Percentiles rank a stretch among this genome's conserved stretches.
Evolutionary conservation across 768 basidiomycete species (phyloP).

Genomic region (Boletus subcaerulescens): DNA sequence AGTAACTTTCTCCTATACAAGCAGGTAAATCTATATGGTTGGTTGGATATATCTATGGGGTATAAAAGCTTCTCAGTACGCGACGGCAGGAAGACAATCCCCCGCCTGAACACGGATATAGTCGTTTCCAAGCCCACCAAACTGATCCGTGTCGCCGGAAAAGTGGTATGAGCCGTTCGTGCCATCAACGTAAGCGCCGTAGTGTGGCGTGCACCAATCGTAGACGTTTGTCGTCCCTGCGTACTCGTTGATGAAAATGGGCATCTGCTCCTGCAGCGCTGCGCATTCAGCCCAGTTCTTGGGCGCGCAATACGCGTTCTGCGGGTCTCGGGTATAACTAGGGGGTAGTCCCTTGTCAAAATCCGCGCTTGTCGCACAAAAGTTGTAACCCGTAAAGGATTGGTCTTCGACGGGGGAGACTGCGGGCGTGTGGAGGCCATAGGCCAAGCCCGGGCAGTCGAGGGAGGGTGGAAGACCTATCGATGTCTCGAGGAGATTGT

Average conservation of each 20-base stretch:
- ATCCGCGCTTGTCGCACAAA: constrained; percentile 8
- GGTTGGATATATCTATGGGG: neutral
- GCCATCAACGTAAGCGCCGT: constrained; percentile 8
- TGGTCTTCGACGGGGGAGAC: constrained; percentile 25
- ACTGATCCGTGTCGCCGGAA: neutral
- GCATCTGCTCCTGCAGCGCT: constrained; percentile 17
- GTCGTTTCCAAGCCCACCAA: constrained; percentile 13
- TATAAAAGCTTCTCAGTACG: constrained; percentile 10
- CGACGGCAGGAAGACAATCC: constrained; percentile 17
- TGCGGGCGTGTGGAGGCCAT: constrained; percentile 24
- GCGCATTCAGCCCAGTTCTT: constrained; percentile 30
- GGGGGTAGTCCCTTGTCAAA: constrained; percentile 10
- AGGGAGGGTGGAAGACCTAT: constrained; percentile 25
- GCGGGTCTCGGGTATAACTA: constrained; percentile 13
- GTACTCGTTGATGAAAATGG: constrained; percentile 30
- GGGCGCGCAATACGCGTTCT: constrained; percentile 21
- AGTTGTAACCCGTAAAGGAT: constrained; percentile 21
- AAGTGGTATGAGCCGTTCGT: constrained; percentile 11
- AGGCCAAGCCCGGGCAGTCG: constrained; percentile 23
- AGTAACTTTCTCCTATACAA: neutral
- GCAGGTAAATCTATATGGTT: neutral
- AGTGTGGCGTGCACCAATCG: constrained; percentile 26
- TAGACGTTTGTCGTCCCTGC: constrained; percentile 13
- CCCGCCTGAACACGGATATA: constrained; percentile 16
- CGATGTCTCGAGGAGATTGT: constrained; percentile 33